Evolutionary conservation across 768 basidiomycete species (phyloP).

Genomic region (Calvatia gigantea): DNA sequence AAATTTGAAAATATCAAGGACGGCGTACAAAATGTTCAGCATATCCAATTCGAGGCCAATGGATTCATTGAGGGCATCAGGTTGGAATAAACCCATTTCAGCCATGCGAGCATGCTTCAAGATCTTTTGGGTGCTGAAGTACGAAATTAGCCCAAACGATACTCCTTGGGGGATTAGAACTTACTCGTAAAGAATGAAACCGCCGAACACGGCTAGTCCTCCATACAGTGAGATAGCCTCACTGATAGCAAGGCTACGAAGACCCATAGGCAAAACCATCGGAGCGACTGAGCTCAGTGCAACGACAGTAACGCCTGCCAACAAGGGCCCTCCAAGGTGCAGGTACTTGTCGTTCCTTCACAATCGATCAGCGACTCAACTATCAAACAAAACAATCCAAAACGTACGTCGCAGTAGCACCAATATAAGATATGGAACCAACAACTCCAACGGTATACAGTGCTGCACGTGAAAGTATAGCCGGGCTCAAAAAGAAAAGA

Average conservation of each 20-base stretch:
- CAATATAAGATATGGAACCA: constrained; percentile 83
- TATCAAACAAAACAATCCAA: background rate
- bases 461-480: constrained; percentile 81
- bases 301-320: constrained; percentile 87
- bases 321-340: constrained; percentile 81
- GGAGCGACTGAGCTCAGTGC: constrained; percentile 85
- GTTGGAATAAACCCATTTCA: constrained; percentile 59
- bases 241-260: constrained; percentile 70
- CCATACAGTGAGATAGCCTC: constrained; percentile 84
- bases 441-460: constrained; percentile 85
- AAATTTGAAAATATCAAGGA: background rate
- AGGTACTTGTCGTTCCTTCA: constrained; percentile 75
- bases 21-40: constrained; percentile 81
- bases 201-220: constrained; percentile 83
- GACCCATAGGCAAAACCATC: constrained; percentile 81
- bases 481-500: constrained; percentile 85
- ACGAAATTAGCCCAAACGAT: constrained; percentile 1
- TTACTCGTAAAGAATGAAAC: constrained; percentile 85
- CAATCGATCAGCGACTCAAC: background rate
- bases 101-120: constrained; percentile 71
- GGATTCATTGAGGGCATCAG: constrained; percentile 77
- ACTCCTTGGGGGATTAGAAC: constrained; percentile 18
- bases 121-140: constrained; percentile 77
- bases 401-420: constrained; percentile 76
- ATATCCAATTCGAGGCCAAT: constrained; percentile 80